Evolutionary conservation across 805 yeast genomes (phyloP), one percentile per base, ranked within the genome.

Genomic region (Deakozyma indianensis): DNA sequence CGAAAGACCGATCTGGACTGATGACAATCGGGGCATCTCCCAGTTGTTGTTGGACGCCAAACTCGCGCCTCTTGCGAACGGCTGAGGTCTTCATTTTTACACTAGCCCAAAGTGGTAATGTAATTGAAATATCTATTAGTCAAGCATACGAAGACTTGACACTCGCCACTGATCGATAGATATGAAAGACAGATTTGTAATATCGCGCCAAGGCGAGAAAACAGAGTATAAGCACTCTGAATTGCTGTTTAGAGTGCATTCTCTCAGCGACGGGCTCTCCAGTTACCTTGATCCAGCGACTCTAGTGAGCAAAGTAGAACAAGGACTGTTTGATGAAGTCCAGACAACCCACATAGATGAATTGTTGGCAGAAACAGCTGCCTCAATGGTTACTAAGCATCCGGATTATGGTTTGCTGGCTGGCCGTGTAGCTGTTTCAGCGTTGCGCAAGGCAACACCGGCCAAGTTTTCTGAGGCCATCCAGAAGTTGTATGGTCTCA

Each of bases 311-410:
- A 73, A 87, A 60, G 87, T 85, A 52, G 83, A 82, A 50, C 74
- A 87, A 5, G 97, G 96, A 60, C 94, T 88, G 43, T 87, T 85
- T 59, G 90, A 83, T 57, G 96, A 96, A 57, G 96, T 87, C 46
- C 85, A 86, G 56, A 87, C 95, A 44, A 74, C 78, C 48, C 95
- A 88, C 58, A 62, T 78, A 43, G 81, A 75, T 29, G 58, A 61
- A 49, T 43, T 50, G 22, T 47, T 48, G 15, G 94, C 96, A 28
- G 97, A 90, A 64, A 84, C 95, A 23, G 94, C 95, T 47, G 96
- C 96, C 23, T 82, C 83, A 57, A 80, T 90, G 94, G 83, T 95
- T 46, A 88, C 96, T 15, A 74, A 83, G 50, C 96, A 90, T 62
- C 96, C 97, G 16, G 96, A 90, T 65, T 88, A 90, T 59, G 94